Base-by-base conservation (phyloP, 2,329 filamentous ascomycete species). In the Alternaria ventricosa region DNA sequence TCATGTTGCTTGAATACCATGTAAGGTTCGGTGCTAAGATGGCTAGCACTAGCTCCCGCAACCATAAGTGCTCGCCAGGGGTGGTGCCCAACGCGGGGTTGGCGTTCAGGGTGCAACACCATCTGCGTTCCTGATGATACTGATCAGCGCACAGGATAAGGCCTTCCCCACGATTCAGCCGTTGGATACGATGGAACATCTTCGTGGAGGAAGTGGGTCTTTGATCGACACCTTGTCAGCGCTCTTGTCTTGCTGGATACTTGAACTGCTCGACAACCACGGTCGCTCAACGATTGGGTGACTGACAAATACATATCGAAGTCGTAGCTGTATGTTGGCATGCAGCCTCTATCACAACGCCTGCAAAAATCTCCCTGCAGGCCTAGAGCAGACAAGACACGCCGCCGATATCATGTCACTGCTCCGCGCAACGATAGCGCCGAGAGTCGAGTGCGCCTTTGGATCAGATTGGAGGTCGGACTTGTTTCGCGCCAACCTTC, bases 351-450 rank as follows among this genome's bases (percentile, higher is more conserved):
- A 20, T 30, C 18, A 22, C 18, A 13, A 33, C 0, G 27, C 47
- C 47, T 11, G 0, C 9, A 22, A 10, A 0, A 0, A 2, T 2
- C 36, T 41, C 3, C 1, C n/a, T 51, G 27, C 18, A 22, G 3
- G 47, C 1, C 47, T 51, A 15, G 47, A 51, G 18, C 4, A 28
- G n/a, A 18, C 18, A 11, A 9, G 2, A 6, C 5, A 33, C 11
- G 47, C n/a, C 47, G n/a, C 27, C 27, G 11, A 33, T 33, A 51
- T 22, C 47, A 22, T 13, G 7, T 22, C 5, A 3, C 7, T 33
- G 12, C n/a, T 6, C 0, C 7, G 12, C 1, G 28, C 4, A 2
- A 5, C 10, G 28, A 33, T 51, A 20, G 20, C 28, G 18, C 20
- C 36, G 8, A 41, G 36, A 5, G 10, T 3, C 5, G n/a, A 3